Base-by-base conservation (phyloP, 108 stramenopile genomes). In the Skeletonema potamos region DNA sequence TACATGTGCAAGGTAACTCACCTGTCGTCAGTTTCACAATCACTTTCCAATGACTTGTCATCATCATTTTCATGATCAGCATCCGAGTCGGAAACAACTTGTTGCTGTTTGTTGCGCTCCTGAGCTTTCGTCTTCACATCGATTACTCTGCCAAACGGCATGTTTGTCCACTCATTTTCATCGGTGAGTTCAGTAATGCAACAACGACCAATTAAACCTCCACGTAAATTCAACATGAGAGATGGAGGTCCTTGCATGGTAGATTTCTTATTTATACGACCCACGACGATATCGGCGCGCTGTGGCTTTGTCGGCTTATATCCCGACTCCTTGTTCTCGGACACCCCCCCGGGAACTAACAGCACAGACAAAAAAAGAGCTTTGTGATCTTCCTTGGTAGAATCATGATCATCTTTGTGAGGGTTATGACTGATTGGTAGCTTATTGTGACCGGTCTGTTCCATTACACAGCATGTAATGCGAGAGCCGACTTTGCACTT, bases 151-250 rank as follows among this genome's bases (percentile, higher is more conserved):
- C 90, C 92, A 29, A 96, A 64, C 1, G 95, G 95, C 91, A 96
- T 89, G 64, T 96, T 96, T 20, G 64, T 79, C 95, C 95, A 96
- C 37, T 92, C 90, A 66, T 89, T 89, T 26, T 73, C 60, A 70
- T 93, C 92, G 11, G 80, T 73, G 10, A 93, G 82, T 39, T 96
- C 92, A 12, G 91, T 89, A 43, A 96, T 89, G 55, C 89, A 88
- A 62, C 90, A 90, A 24, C 95, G 86, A 24, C 86, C 95, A n/a
- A 82, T 58, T 67, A 76, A 86, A 8, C 88, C 89, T 9, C 84
- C 92, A 46, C 91, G 84, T 15, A 96, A 62, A 56, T 86, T 84
- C 12, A 96, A 58, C 91, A 93, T 92, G 3, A 96, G 51, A 8
- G 91, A 74, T 12, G 95, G 95, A 61, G 92, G 78, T 48, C 73